Conservation (phyloP, 1,284 basidiomycete genomes). For the Tilletia indica region DNA sequence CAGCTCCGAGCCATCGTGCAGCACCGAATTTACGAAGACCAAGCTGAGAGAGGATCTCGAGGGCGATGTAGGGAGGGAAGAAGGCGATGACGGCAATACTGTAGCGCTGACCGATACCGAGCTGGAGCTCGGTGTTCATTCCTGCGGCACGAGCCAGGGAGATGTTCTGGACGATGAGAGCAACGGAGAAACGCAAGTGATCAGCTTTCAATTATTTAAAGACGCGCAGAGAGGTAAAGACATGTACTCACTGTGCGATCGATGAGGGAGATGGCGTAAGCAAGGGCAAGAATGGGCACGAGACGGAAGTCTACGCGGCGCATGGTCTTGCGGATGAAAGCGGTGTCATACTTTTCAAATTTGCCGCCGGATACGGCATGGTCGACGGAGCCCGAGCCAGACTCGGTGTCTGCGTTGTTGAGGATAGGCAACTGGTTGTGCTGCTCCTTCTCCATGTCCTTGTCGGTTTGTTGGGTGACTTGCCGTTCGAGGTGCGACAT, state of each 20-base stretch:
- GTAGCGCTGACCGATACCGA: slow-evolving; percentile 38
- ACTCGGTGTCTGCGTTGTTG: slow-evolving; percentile 15
- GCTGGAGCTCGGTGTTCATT: slow-evolving; percentile 37
- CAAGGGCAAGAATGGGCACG: slow-evolving; percentile 55
- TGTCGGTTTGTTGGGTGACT: slow-evolving; percentile 4
- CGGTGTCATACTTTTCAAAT: neutral
- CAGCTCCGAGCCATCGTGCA: slow-evolving; percentile 52
- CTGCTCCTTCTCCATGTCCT: slow-evolving; percentile 7
- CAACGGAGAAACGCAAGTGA: neutral
- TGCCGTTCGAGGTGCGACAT: slow-evolving; percentile 8
- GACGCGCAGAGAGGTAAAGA: neutral
- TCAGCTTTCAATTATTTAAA: too few species aligned
- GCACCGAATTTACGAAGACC: slow-evolving; percentile 56
- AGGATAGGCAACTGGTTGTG: slow-evolving; percentile 4
- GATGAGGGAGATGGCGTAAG: slow-evolving; percentile 56
- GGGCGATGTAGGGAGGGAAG: slow-evolving; percentile 54
- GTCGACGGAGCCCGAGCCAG: neutral
- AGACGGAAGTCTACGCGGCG: slow-evolving; percentile 50
- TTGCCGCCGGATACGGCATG: neutral
- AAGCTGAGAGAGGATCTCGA: slow-evolving; percentile 48
- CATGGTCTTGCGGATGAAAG: neutral
- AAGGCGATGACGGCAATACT: slow-evolving; percentile 56
- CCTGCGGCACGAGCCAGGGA: slow-evolving; percentile 44
- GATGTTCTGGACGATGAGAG: slow-evolving; percentile 25
- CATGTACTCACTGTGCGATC: slow-evolving; percentile 24